Evolutionary conservation across 139 green algal species (phyloP).

Genomic region (Picocystis salinarum): DNA sequence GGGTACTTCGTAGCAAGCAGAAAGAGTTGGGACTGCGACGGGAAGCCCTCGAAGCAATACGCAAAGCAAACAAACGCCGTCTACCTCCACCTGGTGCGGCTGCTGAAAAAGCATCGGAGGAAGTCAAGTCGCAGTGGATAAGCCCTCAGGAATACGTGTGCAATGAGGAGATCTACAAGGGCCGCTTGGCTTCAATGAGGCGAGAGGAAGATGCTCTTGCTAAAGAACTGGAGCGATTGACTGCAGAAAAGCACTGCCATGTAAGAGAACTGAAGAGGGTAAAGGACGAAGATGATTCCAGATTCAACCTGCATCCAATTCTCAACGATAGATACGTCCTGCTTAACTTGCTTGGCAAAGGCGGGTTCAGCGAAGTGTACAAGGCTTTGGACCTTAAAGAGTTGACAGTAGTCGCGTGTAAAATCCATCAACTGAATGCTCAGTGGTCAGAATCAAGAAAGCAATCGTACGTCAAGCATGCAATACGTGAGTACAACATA

Average conservation of each 20-base stretch:
- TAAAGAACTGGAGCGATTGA: conserved; percentile 44
- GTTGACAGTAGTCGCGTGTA: conserved; percentile 46
- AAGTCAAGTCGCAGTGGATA: conserved; percentile 1
- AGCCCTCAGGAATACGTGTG: conserved; percentile 31
- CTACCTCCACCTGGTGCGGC: conserved; percentile 26
- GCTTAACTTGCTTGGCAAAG: conserved; percentile 66
- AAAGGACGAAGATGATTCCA: conserved; percentile 51
- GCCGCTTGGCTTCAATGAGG: conserved; percentile 38
- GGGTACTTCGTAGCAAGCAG: conserved; percentile 21
- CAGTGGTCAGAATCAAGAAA: conserved; percentile 59
- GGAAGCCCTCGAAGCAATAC: conserved; percentile 37
- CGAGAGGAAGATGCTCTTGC: conserved; percentile 52
- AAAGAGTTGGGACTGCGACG: conserved; percentile 20
- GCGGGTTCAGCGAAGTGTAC: conserved; percentile 85
- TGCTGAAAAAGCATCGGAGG: conserved; percentile 8
- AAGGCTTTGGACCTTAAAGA: conserved; percentile 42
- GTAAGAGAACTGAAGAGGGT: conserved; percentile 49
- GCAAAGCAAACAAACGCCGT: conserved; percentile 31
- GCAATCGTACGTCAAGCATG: conserved; percentile 71
- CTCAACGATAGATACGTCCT: conserved; percentile 63
- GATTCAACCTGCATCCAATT: conserved; percentile 35
- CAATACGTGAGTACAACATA: conserved; percentile 78
- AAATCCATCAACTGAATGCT: conserved; percentile 67
- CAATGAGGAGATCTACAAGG: conserved; percentile 62
- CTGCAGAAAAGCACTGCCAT: conserved; percentile 46